phyloP scores from a whole-genome alignment of 2,329 filamentous ascomycete species.

The Reticulascus tulasneorum region DNA sequence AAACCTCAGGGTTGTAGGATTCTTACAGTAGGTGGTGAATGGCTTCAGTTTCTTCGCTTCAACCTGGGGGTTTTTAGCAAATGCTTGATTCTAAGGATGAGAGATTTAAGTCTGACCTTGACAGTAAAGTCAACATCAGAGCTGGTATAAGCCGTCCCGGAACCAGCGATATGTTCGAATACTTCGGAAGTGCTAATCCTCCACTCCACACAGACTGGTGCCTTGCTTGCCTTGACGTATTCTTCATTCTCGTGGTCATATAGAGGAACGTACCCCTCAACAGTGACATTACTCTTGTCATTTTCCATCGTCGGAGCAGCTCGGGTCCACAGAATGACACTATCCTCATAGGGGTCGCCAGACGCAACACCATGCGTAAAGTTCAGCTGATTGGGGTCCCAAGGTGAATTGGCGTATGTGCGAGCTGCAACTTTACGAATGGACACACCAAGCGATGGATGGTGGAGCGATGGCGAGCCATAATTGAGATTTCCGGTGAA shows the following conservation, averaged over 20 bases:
- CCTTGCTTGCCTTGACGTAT: conserved; percentile 36
- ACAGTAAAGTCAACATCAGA: conserved; percentile 74
- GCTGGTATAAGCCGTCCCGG: conserved; percentile 62
- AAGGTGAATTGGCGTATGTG: conserved; percentile 36
- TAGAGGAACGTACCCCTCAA: conserved; percentile 36
- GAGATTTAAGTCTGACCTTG: conserved; percentile 41
- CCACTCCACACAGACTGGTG: conserved; percentile 66
- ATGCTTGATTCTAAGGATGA: background rate
- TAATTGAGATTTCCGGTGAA: conserved; percentile 58
- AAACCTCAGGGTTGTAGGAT: conserved; percentile 20
- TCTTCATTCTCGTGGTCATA: conserved; percentile 44
- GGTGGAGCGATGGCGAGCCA: conserved; percentile 60
- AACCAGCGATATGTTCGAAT: conserved; percentile 39
- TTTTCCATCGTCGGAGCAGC: conserved; percentile 41
- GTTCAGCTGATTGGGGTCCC: conserved; percentile 44
- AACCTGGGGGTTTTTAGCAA: conserved; percentile 37
- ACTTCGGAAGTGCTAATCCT: conserved; percentile 48
- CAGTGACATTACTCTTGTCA: conserved; percentile 40
- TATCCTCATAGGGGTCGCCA: conserved; percentile 49
- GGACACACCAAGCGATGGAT: conserved; percentile 61
- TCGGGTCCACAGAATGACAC: conserved; percentile 53
- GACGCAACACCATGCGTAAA: conserved; percentile 62
- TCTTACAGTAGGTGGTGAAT: conserved; percentile 56
- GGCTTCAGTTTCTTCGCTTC: conserved; percentile 60
- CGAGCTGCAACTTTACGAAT: conserved; percentile 58